Base-by-base conservation (phyloP, 75 land plant species). In the Picea sitchensis region DNA sequence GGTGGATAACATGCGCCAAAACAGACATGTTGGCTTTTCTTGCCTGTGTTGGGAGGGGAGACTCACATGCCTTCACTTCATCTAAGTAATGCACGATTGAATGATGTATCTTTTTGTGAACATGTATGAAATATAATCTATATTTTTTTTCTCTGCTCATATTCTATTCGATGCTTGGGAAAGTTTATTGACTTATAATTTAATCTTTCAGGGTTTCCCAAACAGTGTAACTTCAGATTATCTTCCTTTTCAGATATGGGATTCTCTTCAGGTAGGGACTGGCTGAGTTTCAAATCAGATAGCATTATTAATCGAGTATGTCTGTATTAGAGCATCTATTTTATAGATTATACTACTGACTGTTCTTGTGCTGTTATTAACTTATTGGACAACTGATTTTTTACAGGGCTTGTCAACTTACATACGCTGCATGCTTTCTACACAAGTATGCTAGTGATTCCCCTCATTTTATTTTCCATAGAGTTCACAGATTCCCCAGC, bases 221-320 rank as follows among this genome's bases (percentile, higher is more conserved):
- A 80, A 81, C 76, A 94, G 99, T 88, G 99, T 96, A 51, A 96
- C 98, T 77, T 87, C 93, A 4, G 99, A 96, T 87, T 96, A 96
- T 79, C 80, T 92, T 44, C 90, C 92, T 30, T 96, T 94, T 78
- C 99, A 96, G 83, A 56, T 88, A n/a, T 96, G 99, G 99, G 99
- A 96, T 69, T 88, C 99, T 8, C 82, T 96, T 76, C 99, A 96
- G 93, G 99, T 96, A 61, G 54, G 41, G 30, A 51, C 30, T 76
- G 15, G 31, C 51, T 17, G 12, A 51, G 56, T 1, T 34, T 17
- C 15, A 36, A 38, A 69, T n/a, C 14, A 9, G 41, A 44, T n/a
- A 18, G 18, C 13, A 41, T 34, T 44, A 32, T 71, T n/a, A 7
- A 71, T 18, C 14, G 18, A 69, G 11, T 17, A 44, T n/a, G 11